Percentiles rank a stretch among this genome's conserved stretches.
Evolutionary conservation across 2,329 filamentous ascomycete genomes (phyloP).

Genomic region (Fusarium oligoseptatum): DNA sequence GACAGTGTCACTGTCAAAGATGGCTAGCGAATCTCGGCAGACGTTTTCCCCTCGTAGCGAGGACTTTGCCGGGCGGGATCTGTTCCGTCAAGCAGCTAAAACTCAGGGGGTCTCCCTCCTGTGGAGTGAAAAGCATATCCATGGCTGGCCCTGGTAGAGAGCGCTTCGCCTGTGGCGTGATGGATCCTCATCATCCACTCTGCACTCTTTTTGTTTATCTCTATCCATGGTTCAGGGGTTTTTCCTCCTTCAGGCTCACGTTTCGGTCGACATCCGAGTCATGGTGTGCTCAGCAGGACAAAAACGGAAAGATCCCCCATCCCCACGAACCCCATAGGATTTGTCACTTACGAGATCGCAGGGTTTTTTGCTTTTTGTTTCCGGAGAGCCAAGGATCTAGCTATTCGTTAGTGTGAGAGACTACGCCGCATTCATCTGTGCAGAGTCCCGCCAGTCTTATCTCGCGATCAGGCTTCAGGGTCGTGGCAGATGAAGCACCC

Average conservation of each 20-base stretch:
- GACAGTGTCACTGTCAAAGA: background rate
- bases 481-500: background rate
- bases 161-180: background rate
- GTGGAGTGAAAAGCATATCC: background rate
- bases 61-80: background rate
- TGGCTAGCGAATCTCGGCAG: background rate
- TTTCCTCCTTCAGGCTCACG: background rate
- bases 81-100: background rate
- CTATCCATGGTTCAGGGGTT: background rate
- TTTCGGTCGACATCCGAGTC: slow-evolving; percentile 5
- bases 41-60: background rate
- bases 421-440: background rate
- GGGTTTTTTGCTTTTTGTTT: background rate
- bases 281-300: background rate
- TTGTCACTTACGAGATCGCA: background rate
- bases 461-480: background rate
- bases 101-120: background rate
- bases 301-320: background rate
- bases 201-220: background rate
- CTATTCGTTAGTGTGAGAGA: background rate
- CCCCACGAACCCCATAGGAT: background rate
- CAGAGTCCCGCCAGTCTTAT: background rate
- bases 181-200: background rate
- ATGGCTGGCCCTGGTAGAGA: background rate
- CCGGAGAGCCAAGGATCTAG: background rate